phyloP scores from a whole-genome alignment of 768 basidiomycete species.

The Punctularia strigosozonata region DNA sequence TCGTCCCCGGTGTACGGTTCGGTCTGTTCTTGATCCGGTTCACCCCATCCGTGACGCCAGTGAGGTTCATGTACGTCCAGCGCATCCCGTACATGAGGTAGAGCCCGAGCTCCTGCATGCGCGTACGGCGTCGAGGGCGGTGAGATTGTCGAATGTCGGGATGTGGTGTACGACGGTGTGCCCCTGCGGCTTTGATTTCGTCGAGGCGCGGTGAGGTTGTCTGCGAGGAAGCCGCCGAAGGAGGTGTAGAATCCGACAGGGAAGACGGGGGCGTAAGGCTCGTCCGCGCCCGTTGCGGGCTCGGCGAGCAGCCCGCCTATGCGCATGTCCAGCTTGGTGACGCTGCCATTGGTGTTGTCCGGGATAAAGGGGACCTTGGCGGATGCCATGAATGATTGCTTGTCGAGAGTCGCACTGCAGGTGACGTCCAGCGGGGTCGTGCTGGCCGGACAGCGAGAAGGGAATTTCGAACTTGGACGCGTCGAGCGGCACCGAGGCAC shows the following conservation, averaged over 20 bases:
- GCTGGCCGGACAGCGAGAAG: conserved; percentile 24
- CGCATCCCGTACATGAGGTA: conserved; percentile 86
- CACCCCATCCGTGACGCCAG: conserved; percentile 56
- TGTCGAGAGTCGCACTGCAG: conserved; percentile 25
- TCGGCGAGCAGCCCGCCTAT: conserved; percentile 32
- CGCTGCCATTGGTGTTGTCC: conserved; percentile 20
- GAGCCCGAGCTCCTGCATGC: conserved; percentile 58
- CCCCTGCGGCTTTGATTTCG: conserved; percentile 50
- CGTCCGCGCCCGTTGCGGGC: conserved; percentile 13
- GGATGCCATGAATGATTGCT: conserved; percentile 21
- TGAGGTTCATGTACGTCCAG: conserved; percentile 51
- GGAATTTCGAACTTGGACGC: conserved; percentile 21
- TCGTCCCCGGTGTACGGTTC: conserved; percentile 70
- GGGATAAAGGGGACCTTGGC: conserved; percentile 30
- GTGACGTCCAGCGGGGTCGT: conserved; percentile 18
- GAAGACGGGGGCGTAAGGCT: conserved; percentile 22
- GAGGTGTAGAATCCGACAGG: conserved; percentile 69
- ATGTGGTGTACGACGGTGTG: conserved; percentile 40
- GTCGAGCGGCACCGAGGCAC: conserved; percentile 24
- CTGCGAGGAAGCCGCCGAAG: conserved; percentile 40
- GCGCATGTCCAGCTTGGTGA: conserved; percentile 36
- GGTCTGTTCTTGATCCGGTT: conserved; percentile 52
- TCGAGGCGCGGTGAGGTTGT: conserved; percentile 41
- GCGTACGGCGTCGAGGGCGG: conserved; percentile 42
- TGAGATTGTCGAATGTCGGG: conserved; percentile 51